phyloP scores from a whole-genome alignment of 2,329 filamentous ascomycete genomes.

The Aureobasidium namibiae region DNA sequence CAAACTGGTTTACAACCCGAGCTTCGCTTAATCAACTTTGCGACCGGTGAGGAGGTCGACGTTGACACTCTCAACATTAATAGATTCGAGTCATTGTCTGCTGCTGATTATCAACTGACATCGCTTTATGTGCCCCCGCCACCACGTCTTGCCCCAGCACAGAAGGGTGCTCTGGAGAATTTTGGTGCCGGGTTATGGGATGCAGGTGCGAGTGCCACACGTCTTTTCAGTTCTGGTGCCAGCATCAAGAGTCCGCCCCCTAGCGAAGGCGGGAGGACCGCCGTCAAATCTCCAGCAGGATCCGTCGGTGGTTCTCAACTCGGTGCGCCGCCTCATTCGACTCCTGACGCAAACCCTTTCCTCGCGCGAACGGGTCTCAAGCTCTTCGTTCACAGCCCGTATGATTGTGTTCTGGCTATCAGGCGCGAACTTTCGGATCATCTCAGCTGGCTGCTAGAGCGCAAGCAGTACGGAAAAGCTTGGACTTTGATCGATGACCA shows the following conservation, averaged over 20 bases:
- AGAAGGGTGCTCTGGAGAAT: conserved; percentile 67
- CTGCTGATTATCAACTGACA: conserved; percentile 85
- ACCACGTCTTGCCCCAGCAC: conserved; percentile 50
- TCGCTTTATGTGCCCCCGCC: conserved; percentile 71
- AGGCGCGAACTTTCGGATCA: conserved; percentile 82
- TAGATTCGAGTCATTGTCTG: conserved; percentile 75
- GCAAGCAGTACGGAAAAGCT: conserved; percentile 70
- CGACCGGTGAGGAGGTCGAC: conserved; percentile 73
- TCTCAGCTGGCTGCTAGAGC: conserved; percentile 75
- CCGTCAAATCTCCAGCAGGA: conserved; percentile 27
- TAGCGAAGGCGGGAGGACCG: conserved; percentile 29
- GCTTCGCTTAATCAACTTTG: conserved; percentile 80
- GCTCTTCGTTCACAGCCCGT: conserved; percentile 92
- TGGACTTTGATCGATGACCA: conserved; percentile 87
- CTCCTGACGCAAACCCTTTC: conserved; percentile 37
- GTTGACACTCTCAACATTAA: conserved; percentile 80
- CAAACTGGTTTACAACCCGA: conserved; percentile 80
- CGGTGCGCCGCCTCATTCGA: not conserved
- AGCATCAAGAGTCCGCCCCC: conserved; percentile 52
- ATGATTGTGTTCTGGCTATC: conserved; percentile 88
- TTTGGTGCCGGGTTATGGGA: conserved; percentile 79
- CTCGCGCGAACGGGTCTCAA: conserved; percentile 55
- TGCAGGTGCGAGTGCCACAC: conserved; percentile 66
- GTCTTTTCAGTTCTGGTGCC: conserved; percentile 78
- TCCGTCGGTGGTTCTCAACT: conserved; percentile 19